Base-by-base conservation (phyloP, 495 filamentous ascomycete genomes). In the Penicillium daleae region DNA sequence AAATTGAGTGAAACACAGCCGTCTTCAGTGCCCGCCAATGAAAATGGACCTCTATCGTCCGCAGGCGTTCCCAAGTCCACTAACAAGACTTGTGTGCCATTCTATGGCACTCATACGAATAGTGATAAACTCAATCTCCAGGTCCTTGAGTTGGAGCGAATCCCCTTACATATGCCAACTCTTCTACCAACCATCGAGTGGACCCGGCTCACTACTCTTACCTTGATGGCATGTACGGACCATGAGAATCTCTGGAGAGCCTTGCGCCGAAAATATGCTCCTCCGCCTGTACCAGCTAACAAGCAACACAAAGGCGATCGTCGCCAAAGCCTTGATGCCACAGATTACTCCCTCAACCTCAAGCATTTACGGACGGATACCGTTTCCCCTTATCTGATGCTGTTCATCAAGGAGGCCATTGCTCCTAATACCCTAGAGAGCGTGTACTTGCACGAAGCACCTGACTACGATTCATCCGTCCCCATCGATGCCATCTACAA, bases 351-450 rank as follows among this genome's bases (percentile, higher is more conserved):
- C 32, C 76, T 98, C 6, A 87, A 85, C 0, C 76, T 98, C 49
- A 94, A 90, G 72, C 85, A 89, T 63, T 82, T 98, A 13, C 91
- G 96, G 62, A 96, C 91, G 0, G 91, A 97, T 70, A 79, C 79
- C 12, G 90, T 93, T n/a, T 92, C 92, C 0, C 76, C 85, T 21
- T 83, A 87, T 24, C 75, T 98, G n/a, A 86, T 97, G 42, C 79
- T 83, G 8, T 97, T 97, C 67, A 83, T 97, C 55, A 92, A 89
- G 60, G 91, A 96, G 62, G 88, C 92, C 0, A 83, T 97, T 31
- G 90, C 88, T 27, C 94, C 94, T 2, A 91, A 98, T 71, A 89
- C 86, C 2, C 77, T 98, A 10, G 91, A 98, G 74, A 88, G 89
- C 22, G 76, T 97, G 19, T 94, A 93, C 69, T 72, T 98, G 52